Percentiles rank a stretch among this genome's conserved stretches.
These are phyloP conservation scores for Tetracladium maxilliforme DNA, from an alignment of 2,329 filamentous ascomycete species.

Conservation along the genomic window DNA sequence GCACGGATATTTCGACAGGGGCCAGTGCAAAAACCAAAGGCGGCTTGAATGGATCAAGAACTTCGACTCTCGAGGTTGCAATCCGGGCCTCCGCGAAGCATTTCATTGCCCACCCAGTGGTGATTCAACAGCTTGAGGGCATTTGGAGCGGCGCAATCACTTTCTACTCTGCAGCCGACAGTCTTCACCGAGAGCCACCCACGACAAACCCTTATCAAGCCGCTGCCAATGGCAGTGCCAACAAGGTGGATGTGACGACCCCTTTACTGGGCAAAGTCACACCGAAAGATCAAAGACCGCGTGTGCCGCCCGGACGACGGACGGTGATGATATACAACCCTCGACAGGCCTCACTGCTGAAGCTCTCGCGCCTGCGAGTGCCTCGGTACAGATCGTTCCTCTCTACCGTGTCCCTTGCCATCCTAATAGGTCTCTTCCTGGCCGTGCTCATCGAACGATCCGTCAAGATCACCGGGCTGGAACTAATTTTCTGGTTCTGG, in stretches of 20 bases:
- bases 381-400: constrained; percentile 85
- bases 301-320: too few relatives aligned
- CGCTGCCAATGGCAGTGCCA: constrained; percentile 11
- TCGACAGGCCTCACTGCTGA: constrained; percentile 77
- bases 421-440: constrained; percentile 73
- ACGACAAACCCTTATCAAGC: constrained; percentile 5
- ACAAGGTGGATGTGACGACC: constrained; percentile 25
- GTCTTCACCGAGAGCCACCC: constrained; percentile 49
- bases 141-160: constrained; percentile 95
- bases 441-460: constrained; percentile 67
- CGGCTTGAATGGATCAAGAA: constrained; percentile 45
- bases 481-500: constrained; percentile 95
- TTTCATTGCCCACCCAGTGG: constrained; percentile 79
- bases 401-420: constrained; percentile 73
- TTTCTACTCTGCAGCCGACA: constrained; percentile 81
- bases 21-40: constrained; percentile 2
- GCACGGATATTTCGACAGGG: constrained; percentile 11
- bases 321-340: constrained; percentile 85
- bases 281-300: constrained; percentile 13
- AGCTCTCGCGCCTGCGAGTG: constrained; percentile 78
- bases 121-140: constrained; percentile 88
- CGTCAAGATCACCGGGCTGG: constrained; percentile 65
- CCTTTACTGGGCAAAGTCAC: constrained; percentile 30
- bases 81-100: constrained; percentile 88
- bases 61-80: constrained; percentile 83